Evolutionary conservation across 345 rosid species (phyloP).

Genomic region (Fremontodendron californicum): DNA sequence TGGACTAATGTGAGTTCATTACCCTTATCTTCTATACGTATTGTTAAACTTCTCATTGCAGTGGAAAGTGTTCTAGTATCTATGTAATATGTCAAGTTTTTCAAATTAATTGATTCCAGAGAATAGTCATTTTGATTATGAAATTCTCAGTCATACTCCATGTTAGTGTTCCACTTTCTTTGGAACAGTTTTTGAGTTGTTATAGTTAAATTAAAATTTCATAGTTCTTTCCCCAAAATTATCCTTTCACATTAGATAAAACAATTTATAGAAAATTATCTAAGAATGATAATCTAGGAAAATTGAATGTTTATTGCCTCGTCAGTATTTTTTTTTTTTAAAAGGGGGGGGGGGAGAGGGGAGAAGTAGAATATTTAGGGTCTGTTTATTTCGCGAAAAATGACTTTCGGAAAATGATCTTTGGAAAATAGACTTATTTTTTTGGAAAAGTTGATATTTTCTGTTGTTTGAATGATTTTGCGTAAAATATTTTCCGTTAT

Average conservation of each 20-base stretch:
- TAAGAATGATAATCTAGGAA: not conserved
- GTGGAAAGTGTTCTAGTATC: not conserved
- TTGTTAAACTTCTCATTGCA: not conserved
- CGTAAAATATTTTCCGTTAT: too few relatives aligned
- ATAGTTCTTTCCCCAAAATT: not conserved
- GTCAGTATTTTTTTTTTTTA: not conserved
- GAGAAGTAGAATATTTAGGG: too few relatives aligned
- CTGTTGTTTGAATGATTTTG: too few relatives aligned
- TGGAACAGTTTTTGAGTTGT: not conserved
- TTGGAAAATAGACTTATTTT: too few relatives aligned
- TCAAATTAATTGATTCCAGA: not conserved
- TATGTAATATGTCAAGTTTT: not conserved
- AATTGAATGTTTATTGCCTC: not conserved
- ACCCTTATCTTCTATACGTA: not conserved
- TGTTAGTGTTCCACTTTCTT: not conserved
- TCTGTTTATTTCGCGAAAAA: too few relatives aligned
- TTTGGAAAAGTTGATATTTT: too few relatives aligned
- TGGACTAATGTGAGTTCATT: conserved; percentile 76
- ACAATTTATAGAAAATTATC: not conserved
- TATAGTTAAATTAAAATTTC: not conserved
- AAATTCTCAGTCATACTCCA: not conserved
- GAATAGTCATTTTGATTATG: not conserved
- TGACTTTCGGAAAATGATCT: too few relatives aligned
- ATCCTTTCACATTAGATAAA: not conserved
- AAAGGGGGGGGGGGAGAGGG: not conserved